A percentile compares a stretch with the other conserved stretches of the same genome.
These are phyloP conservation scores for Oropetium thomaeum DNA, from an alignment of 176 grass and related monocot genomes.

Conservation along the genomic window DNA sequence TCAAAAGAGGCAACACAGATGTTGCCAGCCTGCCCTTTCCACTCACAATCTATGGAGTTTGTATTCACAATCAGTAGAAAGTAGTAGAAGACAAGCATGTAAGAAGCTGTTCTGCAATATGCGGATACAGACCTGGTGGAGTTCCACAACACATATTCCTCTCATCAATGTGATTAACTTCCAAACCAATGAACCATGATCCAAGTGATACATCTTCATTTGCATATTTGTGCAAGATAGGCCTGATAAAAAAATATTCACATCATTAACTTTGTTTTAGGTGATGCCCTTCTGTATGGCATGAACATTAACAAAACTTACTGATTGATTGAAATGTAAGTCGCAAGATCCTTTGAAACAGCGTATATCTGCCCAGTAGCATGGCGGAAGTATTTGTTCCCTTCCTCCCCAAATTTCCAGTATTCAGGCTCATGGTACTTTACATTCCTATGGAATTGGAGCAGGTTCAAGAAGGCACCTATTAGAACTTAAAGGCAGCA, in stretches of 20 bases:
- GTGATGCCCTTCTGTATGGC: neutral
- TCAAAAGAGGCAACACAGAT: conserved; percentile 74
- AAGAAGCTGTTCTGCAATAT: neutral
- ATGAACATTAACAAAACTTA: conserved; percentile 38
- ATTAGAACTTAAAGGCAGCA: neutral
- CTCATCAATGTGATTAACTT: conserved; percentile 88
- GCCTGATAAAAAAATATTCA: conserved; percentile 47
- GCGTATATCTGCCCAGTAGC: conserved; percentile 93
- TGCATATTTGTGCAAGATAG: conserved; percentile 88
- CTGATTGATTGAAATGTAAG: conserved; percentile 92
- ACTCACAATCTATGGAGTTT: conserved; percentile 60
- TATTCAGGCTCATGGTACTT: conserved; percentile 85
- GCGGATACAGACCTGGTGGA: conserved; percentile 59
- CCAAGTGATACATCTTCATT: conserved; percentile 93
- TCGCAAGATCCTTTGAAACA: conserved; percentile 86
- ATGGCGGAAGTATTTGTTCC: conserved; percentile 92
- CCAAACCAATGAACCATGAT: conserved; percentile 86
- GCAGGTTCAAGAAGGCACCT: conserved; percentile 14
- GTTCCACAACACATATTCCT: conserved; percentile 95
- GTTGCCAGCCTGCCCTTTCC: conserved; percentile 80
- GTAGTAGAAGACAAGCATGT: neutral
- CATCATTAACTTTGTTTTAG: conserved; percentile 17
- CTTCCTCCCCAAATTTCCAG: conserved; percentile 98
- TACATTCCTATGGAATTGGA: conserved; percentile 60
- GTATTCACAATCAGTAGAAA: neutral